These are phyloP conservation scores for Cercospora sesami DNA, from an alignment of 2,329 filamentous ascomycete species.

Conservation along the genomic window DNA sequence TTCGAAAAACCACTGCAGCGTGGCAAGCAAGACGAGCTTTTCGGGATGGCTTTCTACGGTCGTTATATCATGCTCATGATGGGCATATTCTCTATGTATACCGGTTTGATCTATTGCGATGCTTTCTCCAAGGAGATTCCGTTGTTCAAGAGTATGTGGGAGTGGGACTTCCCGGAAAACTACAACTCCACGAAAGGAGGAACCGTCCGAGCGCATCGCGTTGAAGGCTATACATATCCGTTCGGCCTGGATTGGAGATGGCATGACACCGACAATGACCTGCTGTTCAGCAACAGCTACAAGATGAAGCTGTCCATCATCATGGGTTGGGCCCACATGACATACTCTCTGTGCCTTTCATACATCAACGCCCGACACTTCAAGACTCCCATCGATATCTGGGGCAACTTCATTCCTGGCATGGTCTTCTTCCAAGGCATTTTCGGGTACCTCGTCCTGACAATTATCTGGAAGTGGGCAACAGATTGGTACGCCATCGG, in stretches of 20 bases:
- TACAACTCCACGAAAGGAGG: slow-evolving; percentile 41
- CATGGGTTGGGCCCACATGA: slow-evolving; percentile 98
- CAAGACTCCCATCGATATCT: slow-evolving; percentile 91
- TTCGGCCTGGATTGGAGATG: slow-evolving; percentile 95
- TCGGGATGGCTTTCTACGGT: slow-evolving; percentile 98
- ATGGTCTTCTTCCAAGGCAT: slow-evolving; percentile 99
- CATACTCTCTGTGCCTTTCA: slow-evolving; percentile 90
- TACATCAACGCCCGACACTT: slow-evolving; percentile 94
- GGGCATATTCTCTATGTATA: slow-evolving; percentile 95
- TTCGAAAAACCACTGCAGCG: slow-evolving; percentile 80
- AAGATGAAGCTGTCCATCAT: slow-evolving; percentile 99
- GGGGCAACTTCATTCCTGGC: slow-evolving; percentile 93
- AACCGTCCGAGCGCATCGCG: slow-evolving; percentile 61
- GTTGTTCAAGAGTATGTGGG: slow-evolving; percentile 86
- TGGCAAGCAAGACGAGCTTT: slow-evolving; percentile 94
- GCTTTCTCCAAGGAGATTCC: slow-evolving; percentile 92
- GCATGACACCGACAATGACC: slow-evolving; percentile 92
- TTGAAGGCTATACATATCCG: slow-evolving; percentile 82
- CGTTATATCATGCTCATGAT: slow-evolving; percentile 98
- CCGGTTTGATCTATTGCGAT: slow-evolving; percentile 96
- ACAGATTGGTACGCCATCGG: slow-evolving; percentile 76
- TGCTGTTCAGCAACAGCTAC: slow-evolving; percentile 96
- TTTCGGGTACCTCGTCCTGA: slow-evolving; percentile 91
- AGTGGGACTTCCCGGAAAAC: slow-evolving; percentile 70
- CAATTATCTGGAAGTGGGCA: slow-evolving; percentile 96